Evolutionary conservation across 2,329 filamentous ascomycete species (phyloP), one percentile per base, ranked within the genome.

Genomic region (Phaeophleospora eucalypticola): DNA sequence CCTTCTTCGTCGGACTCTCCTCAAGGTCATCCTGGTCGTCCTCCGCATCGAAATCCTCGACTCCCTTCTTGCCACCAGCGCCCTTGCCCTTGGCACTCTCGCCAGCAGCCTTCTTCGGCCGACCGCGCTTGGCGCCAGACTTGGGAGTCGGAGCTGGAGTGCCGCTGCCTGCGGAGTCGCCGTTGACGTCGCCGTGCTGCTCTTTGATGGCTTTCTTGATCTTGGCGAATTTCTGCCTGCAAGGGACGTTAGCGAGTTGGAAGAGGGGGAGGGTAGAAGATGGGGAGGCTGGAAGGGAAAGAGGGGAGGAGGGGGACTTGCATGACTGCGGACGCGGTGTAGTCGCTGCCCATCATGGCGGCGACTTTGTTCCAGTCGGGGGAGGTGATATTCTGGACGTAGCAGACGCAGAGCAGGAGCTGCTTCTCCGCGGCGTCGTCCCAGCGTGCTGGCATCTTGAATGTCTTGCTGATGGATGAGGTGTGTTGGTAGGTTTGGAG

Each of bases 401-500:
- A 29, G 44, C 44, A 44, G 40, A 51, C 33, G 27, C n/a, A 35
- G 40, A 51, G 44, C 12, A 51, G 29, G 20, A 51, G 32, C 18
- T 43, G 29, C 34, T 36, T 39, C 21, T 51, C 48, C 24, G 20
- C 10, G 12, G 40, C 21, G 41, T 51, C 44, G 36, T 46, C 36
- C 48, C 48, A 51, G 24, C 27, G 41, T 50, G 27, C 1, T 43
- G 32, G 27, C 41, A 33, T 35, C 4, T 21, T 34, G 19, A 24
- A n/a, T n/a, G n/a, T n/a, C n/a, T n/a, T 9, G 34, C 21, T 21
- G 20, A 21, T 24, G 6, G n/a, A 29, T 41, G 15, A 19, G 32
- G 29, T 29, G 38, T 15, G 32, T 43, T 19, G 3, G 33, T 3
- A 40, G 36, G 12, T 41, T 19, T 27, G 37, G 29, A 37, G 20